phyloP scores from a whole-genome alignment of 192 early-diverging fungal genomes.

The Coemansia sp. region DNA sequence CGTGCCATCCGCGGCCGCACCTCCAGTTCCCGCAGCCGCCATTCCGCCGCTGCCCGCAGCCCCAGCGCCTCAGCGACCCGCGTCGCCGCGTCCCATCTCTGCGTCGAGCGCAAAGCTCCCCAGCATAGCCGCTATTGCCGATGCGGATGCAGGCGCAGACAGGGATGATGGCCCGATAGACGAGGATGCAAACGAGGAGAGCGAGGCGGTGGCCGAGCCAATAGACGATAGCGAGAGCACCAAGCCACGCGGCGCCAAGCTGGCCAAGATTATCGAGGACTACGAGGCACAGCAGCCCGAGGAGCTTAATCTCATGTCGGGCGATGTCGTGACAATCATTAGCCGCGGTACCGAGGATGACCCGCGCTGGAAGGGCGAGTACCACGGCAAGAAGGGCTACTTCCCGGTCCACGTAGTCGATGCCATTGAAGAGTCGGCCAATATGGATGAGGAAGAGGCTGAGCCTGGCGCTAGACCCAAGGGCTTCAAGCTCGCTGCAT shows the following conservation, averaged over 20 bases:
- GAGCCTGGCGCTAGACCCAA: slow-evolving; percentile 20
- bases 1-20: slow-evolving; percentile 15
- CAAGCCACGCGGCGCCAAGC: slow-evolving; percentile 32
- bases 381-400: slow-evolving; percentile 75
- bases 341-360: slow-evolving; percentile 60
- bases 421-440: slow-evolving; percentile 39
- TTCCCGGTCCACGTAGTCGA: slow-evolving; percentile 69
- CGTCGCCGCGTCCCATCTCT: slow-evolving; percentile 14
- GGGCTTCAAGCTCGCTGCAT: slow-evolving; percentile 70
- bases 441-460: slow-evolving; percentile 27
- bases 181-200: not conserved
- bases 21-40: slow-evolving; percentile 5
- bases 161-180: slow-evolving; percentile 1
- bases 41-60: slow-evolving; percentile 6
- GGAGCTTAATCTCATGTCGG: slow-evolving; percentile 67
- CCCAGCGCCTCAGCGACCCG: not conserved
- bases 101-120: slow-evolving; percentile 11
- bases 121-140: slow-evolving; percentile 6
- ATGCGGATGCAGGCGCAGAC: not conserved
- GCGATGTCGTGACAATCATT: slow-evolving; percentile 72
- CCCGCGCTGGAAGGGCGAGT: slow-evolving; percentile 74
- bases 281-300: slow-evolving; percentile 68
- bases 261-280: slow-evolving; percentile 72
- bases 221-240: not conserved
- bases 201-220: slow-evolving; percentile 4